Conservation (phyloP, 441 rosid genomes). For the Jatropha podagrica region DNA sequence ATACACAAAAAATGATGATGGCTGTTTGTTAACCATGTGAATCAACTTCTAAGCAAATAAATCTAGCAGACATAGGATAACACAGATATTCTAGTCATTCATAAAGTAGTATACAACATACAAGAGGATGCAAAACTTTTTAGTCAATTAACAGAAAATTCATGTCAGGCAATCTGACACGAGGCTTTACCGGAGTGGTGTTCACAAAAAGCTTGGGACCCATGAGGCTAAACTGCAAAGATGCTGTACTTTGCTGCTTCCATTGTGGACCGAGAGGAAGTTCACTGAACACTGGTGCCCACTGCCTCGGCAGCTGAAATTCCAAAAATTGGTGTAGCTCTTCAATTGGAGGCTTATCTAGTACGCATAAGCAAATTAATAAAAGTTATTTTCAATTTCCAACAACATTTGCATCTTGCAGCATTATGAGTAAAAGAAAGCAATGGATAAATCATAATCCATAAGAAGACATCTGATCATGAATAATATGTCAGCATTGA, state of each 20-base stretch:
- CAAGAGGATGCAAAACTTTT: not conserved
- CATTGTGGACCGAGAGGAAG: conserved; percentile 94
- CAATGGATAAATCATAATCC: conserved; percentile 63
- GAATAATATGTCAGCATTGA: not conserved
- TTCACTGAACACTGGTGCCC: conserved; percentile 98
- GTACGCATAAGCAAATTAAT: conserved; percentile 6
- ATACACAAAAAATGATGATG: not conserved
- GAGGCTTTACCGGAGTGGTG: conserved; percentile 62
- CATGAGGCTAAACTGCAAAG: conserved; percentile 83
- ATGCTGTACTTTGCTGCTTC: conserved; percentile 62
- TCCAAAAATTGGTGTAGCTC: conserved; percentile 95
- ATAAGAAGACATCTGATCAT: conserved; percentile 31
- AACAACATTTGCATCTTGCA: conserved; percentile 29
- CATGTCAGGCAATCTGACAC: not conserved
- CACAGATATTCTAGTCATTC: not conserved
- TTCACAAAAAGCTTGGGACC: conserved; percentile 95
- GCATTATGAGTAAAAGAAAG: conserved; percentile 33
- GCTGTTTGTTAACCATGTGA: not conserved
- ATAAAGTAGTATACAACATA: not conserved
- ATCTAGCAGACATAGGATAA: not conserved
- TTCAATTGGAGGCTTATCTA: conserved; percentile 95
- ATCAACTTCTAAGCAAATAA: not conserved
- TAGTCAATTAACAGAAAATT: not conserved
- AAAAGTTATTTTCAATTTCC: conserved; percentile 23
- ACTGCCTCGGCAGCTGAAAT: conserved; percentile 93